Evolutionary conservation across 257 asterid genomes (phyloP).

Genomic region (Solanum arcanum): DNA sequence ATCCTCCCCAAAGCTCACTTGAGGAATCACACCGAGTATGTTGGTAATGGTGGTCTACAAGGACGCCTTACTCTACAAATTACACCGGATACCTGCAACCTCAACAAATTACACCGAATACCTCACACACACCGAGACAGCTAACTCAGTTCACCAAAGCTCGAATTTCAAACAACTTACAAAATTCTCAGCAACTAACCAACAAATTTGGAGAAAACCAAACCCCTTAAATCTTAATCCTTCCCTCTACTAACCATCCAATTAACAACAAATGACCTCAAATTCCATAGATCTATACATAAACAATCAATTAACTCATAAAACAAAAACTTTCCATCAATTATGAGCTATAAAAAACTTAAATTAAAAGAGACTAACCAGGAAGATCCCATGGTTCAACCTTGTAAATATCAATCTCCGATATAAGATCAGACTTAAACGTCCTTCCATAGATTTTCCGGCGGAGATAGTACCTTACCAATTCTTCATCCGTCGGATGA

Average conservation of each 20-base stretch:
- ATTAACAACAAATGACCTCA: not conserved
- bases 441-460: constrained; percentile 65
- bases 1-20: not conserved
- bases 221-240: not conserved
- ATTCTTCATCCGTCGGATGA: constrained; percentile 94
- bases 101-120: not conserved
- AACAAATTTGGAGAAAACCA: not conserved
- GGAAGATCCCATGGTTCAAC: constrained; percentile 98
- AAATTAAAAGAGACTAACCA: constrained; percentile 19
- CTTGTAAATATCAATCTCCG: constrained; percentile 84
- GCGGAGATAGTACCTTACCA: constrained; percentile 72
- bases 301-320: not conserved
- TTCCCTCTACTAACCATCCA: not conserved
- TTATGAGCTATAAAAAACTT: not conserved
- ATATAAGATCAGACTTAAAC: constrained; percentile 56
- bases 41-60: not conserved
- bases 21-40: not conserved
- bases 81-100: not conserved
- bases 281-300: not conserved
- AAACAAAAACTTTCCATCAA: not conserved
- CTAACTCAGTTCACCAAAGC: not conserved
- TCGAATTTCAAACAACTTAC: not conserved
- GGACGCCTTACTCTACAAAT: not conserved
- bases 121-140: not conserved
- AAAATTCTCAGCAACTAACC: not conserved